These are phyloP conservation scores for Lathyrus sativus DNA, from an alignment of 306 rosid genomes.

Conservation along the genomic window DNA sequence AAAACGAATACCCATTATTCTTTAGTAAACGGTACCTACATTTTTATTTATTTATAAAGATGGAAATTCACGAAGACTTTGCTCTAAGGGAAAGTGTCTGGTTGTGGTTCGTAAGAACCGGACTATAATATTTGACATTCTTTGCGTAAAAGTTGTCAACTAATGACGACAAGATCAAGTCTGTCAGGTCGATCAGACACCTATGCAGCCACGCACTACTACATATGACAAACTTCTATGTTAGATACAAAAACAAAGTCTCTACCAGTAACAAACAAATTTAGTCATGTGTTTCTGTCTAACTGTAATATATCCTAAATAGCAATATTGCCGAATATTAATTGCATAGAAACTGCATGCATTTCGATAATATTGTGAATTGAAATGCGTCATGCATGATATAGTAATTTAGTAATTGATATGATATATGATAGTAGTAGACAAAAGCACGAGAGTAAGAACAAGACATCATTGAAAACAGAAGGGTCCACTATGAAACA, in stretches of 20 bases:
- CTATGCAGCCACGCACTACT: too few species aligned
- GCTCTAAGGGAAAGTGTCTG: too few species aligned
- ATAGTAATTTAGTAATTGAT: neutral
- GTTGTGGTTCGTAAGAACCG: too few species aligned
- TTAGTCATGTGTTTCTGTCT: neutral
- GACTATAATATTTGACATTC: too few species aligned
- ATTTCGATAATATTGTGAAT: neutral
- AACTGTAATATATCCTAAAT: neutral
- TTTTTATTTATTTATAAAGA: too few species aligned
- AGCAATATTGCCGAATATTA: neutral
- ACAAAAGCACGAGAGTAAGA: neutral
- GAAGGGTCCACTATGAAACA: constrained; percentile 43
- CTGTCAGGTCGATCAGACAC: too few species aligned
- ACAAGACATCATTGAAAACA: neutral
- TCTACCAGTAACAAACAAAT: neutral
- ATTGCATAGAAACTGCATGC: neutral
- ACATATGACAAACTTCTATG: too few species aligned
- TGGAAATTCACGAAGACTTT: too few species aligned
- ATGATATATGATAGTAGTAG: neutral
- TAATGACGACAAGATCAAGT: too few species aligned
- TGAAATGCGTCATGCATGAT: neutral
- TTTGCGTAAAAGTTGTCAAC: too few species aligned
- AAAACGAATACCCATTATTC: too few species aligned
- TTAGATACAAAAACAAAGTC: neutral
- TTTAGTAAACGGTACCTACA: too few species aligned